Base-by-base conservation (phyloP, 345 rosid species). In the Jatropha curcas region DNA sequence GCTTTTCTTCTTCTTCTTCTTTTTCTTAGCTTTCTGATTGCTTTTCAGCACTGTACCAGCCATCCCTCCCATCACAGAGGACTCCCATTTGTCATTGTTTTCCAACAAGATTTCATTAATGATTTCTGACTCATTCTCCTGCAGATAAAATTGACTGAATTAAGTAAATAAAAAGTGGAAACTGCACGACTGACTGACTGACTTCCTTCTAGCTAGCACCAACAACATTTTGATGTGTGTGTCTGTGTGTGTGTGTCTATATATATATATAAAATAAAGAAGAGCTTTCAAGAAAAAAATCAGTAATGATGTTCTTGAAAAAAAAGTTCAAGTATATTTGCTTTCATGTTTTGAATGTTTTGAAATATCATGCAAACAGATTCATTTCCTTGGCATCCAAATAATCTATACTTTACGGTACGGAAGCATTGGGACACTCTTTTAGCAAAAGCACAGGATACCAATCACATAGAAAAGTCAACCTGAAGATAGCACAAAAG, bases 1-100 rank as follows among this genome's bases (percentile, higher is more conserved):
- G 76, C 63, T 63, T 75, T 82, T 91, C 87, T 89, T 93, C 85
- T 89, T 93, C 85, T 89, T 91, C 55, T 91, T 93, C 89, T 93
- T 91, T 60, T 91, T 93, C 93, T 86, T 93, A 28, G 89, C 78
- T 83, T 87, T 93, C 31, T 68, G 71, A 65, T 77, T 87, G 58
- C 85, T 79, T 22, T 81, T 52, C 34, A 80, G 24, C 70, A 68
- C 80, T 69, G 17, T 74, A 74, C 60, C 72, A 39, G 2, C 8
- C 50, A 67, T 48, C 71, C 77, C 74, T 71, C 73, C 77, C 77
- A 17, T 57, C 9, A 31, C 67, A 70, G 76, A 48, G 7, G 11
- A 8, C 58, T 71, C 82, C 65, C 43, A 59, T 56, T 55, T 74
- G 28, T 77, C 80, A 59, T 25, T 31, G 7, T 77, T 58, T 43